These are phyloP conservation scores for Taiozyma sp. DNA, from an alignment of 1,139 yeast species.

Conservation along the genomic window DNA sequence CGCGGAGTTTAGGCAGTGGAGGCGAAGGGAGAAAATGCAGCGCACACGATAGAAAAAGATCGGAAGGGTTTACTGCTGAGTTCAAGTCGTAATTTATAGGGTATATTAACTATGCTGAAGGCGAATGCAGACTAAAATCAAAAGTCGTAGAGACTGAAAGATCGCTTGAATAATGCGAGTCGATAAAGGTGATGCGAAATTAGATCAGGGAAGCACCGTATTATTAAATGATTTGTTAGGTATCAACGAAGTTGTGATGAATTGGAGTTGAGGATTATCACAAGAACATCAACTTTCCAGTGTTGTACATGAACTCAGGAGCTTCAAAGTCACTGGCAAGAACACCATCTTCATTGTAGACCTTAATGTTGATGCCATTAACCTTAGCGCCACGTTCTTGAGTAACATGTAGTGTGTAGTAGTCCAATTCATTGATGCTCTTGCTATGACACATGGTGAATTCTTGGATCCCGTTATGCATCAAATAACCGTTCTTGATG, in stretches of 20 bases:
- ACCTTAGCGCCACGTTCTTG: background rate
- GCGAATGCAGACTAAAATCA: background rate
- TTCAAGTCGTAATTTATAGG: background rate
- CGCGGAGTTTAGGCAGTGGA: background rate
- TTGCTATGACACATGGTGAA: slow-evolving; percentile 10
- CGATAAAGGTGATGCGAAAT: background rate
- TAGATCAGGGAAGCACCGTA: background rate
- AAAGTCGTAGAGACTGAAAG: background rate
- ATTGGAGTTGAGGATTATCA: background rate
- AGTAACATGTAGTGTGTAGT: background rate
- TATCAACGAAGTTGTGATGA: too few relatives aligned
- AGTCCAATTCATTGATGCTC: background rate
- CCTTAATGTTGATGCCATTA: slow-evolving; percentile 8
- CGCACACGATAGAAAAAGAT: too few relatives aligned
- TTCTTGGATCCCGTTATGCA: slow-evolving; percentile 3
- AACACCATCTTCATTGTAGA: slow-evolving; percentile 8
- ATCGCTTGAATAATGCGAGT: background rate
- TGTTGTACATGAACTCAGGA: slow-evolving; percentile 14
- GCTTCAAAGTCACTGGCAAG: slow-evolving; percentile 13
- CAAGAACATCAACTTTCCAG: slow-evolving; percentile 7
- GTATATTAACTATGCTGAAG: background rate
- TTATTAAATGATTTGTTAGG: background rate
- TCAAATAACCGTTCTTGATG: slow-evolving; percentile 11
- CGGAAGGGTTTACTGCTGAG: too few relatives aligned
- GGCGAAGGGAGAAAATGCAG: background rate